Evolutionary conservation across 176 grass and related monocot genomes (phyloP), one percentile per base, ranked within the genome.

Genomic region (Oryza longistaminata): DNA sequence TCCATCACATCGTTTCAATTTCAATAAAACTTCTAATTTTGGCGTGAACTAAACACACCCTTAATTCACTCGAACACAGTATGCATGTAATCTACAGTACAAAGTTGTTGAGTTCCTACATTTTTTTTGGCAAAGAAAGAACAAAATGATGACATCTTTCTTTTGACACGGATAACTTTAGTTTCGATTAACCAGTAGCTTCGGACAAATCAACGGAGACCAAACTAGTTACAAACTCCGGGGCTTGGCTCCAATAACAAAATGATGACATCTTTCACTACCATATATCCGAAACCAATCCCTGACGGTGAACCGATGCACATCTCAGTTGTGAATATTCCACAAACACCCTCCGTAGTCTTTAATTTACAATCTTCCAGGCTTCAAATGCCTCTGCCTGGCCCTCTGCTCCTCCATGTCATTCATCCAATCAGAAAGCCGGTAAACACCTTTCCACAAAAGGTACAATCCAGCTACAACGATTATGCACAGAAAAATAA

Each of bases 381-480:
- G 48, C 83, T 80, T 91, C 53, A 4, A 83, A 75, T 45, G 74
- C 83, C 73, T 81, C 60, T 89, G 88, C 68, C 75, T 90, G 1
- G 74, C 13, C 80, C 75, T 89, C 76, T 90, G 85, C 79, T 80
- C 87, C 73, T 95, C 96, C 60, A 93, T 88, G 83, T 92, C 88
- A 35, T 98, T 90, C 96, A 98, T 98, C 93, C 93, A 88, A 85
- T 98, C 96, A 22, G 96, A 98, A 46, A 98, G 80, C 83, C 85
- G 37, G 81, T 89, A 87, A 37, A 98, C 62, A 19, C 83, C 89
- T 27, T 93, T 98, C 64, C 83, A 88, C 21, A 87, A 27, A 11
- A 81, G 73, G 50, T 87, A 78, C 66, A 84, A 13, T 50, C 60
- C 83, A 46, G 87, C 71, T 37, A 85, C 15, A 19, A 67, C 52